These are phyloP conservation scores for Stemphylium beticola DNA, from an alignment of 2,329 filamentous ascomycete genomes.

Conservation along the genomic window DNA sequence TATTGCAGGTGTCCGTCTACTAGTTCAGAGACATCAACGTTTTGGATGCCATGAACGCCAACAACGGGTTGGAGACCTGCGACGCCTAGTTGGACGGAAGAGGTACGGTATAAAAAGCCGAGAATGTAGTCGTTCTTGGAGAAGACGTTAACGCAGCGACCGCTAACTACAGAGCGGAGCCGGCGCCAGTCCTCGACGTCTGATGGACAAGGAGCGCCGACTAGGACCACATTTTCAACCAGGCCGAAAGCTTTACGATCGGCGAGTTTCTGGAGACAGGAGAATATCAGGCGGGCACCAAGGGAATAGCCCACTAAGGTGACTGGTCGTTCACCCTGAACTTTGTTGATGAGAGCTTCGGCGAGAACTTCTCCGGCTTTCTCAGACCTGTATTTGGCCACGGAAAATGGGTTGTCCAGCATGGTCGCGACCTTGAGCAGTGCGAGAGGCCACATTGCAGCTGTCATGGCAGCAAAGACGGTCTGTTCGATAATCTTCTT, in stretches of 20 bases:
- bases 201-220: constrained; percentile 80
- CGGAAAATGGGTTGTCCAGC: constrained; percentile 81
- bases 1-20: constrained; percentile 60
- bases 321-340: constrained; percentile 81
- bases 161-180: constrained; percentile 78
- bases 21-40: constrained; percentile 59
- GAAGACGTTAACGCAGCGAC: constrained; percentile 85
- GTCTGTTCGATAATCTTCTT: constrained; percentile 73
- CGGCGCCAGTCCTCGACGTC: constrained; percentile 74
- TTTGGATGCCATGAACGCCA: constrained; percentile 69
- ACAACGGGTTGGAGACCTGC: constrained; percentile 80
- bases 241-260: constrained; percentile 82
- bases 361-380: constrained; percentile 82
- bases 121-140: constrained; percentile 87
- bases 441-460: constrained; percentile 58
- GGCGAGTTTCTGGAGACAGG: constrained; percentile 77
- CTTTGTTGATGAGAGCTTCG: constrained; percentile 80
- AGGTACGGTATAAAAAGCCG: constrained; percentile 84
- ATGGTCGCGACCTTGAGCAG: constrained; percentile 59
- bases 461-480: constrained; percentile 54
- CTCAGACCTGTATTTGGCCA: constrained; percentile 76
- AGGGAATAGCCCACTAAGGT: constrained; percentile 83
- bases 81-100: constrained; percentile 80
- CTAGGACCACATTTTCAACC: constrained; percentile 80
- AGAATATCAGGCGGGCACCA: constrained; percentile 81